These are phyloP conservation scores for Prillingera fragicola DNA, from an alignment of 1,284 basidiomycete species.

Conservation along the genomic window DNA sequence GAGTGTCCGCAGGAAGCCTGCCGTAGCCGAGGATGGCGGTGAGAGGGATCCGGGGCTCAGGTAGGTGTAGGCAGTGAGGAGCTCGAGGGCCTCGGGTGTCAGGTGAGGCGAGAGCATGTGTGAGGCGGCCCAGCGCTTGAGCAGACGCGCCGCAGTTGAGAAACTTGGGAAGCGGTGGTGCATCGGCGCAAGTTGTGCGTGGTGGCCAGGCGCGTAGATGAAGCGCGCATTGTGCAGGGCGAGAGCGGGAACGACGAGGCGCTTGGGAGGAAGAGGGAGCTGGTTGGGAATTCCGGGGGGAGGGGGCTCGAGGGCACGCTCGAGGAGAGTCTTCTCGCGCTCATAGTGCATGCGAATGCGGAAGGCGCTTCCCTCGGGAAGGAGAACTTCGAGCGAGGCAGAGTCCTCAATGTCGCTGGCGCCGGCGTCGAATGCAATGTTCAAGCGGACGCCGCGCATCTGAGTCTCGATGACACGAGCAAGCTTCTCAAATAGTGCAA, in stretches of 20 bases:
- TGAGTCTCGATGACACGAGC: conserved; percentile 59
- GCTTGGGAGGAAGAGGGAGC: conserved; percentile 39
- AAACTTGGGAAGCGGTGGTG: conserved; percentile 75
- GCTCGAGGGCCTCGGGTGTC: conserved; percentile 69
- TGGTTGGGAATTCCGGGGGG: conserved; percentile 26
- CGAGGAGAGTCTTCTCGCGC: conserved; percentile 72
- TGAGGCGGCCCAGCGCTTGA: conserved; percentile 85
- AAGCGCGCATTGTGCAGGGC: conserved; percentile 65
- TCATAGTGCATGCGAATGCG: conserved; percentile 78
- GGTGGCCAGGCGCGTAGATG: conserved; percentile 73
- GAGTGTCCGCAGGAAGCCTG: conserved; percentile 75
- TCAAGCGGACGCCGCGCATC: conserved; percentile 51
- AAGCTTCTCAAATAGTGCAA: conserved; percentile 81
- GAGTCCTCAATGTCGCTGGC: conserved; percentile 64
- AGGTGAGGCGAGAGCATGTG: conserved; percentile 79
- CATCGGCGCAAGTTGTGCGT: conserved; percentile 72
- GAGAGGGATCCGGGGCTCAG: conserved; percentile 45
- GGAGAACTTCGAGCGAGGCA: conserved; percentile 68
- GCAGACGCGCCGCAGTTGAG: conserved; percentile 74
- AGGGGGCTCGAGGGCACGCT: conserved; percentile 56
- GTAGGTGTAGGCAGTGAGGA: conserved; percentile 66
- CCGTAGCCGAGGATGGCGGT: conserved; percentile 49
- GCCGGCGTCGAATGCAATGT: conserved; percentile 56
- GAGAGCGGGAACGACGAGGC: conserved; percentile 57
- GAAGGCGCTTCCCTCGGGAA: conserved; percentile 82